Evolutionary conservation across 805 yeast genomes (phyloP).

Genomic region (Ogataea zsoltii): DNA sequence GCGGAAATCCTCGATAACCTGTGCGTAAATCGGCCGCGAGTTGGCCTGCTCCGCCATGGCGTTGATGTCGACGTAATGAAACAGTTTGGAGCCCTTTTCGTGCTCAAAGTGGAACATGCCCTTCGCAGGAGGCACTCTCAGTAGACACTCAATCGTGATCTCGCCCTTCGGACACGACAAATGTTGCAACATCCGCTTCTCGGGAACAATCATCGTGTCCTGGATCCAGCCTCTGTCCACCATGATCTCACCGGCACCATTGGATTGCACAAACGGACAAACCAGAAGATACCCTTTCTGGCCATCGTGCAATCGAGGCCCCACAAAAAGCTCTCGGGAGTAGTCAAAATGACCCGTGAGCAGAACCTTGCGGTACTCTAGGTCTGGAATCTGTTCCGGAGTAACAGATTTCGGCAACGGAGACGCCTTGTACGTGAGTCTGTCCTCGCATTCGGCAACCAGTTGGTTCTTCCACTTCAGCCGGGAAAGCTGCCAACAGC

Average conservation of each 20-base stretch:
- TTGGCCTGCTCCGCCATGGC: constrained; percentile 74
- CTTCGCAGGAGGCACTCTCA: constrained; percentile 66
- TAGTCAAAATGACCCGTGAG: constrained; percentile 80
- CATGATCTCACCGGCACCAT: constrained; percentile 74
- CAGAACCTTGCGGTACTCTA: constrained; percentile 81
- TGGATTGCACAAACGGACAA: constrained; percentile 76
- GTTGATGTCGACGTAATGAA: constrained; percentile 77
- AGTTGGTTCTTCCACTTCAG: constrained; percentile 85
- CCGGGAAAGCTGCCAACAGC: constrained; percentile 90
- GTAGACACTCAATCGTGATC: constrained; percentile 70
- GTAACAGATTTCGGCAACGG: constrained; percentile 68
- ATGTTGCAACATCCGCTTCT: constrained; percentile 57
- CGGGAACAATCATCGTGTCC: constrained; percentile 63
- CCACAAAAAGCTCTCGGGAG: constrained; percentile 84
- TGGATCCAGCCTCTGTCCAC: constrained; percentile 92
- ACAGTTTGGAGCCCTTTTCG: constrained; percentile 64
- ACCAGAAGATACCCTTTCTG: constrained; percentile 75
- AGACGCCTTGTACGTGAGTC: constrained; percentile 70
- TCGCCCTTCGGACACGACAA: constrained; percentile 73
- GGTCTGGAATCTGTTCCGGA: constrained; percentile 65
- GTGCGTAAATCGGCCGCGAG: constrained; percentile 72
- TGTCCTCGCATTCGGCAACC: constrained; percentile 79
- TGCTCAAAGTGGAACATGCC: constrained; percentile 69
- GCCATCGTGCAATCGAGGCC: constrained; percentile 79
- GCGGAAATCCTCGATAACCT: constrained; percentile 64